Percentiles rank a stretch among this genome's conserved stretches.
Evolutionary conservation across 345 rosid species (phyloP).

Genomic region (Hypericum perforatum): DNA sequence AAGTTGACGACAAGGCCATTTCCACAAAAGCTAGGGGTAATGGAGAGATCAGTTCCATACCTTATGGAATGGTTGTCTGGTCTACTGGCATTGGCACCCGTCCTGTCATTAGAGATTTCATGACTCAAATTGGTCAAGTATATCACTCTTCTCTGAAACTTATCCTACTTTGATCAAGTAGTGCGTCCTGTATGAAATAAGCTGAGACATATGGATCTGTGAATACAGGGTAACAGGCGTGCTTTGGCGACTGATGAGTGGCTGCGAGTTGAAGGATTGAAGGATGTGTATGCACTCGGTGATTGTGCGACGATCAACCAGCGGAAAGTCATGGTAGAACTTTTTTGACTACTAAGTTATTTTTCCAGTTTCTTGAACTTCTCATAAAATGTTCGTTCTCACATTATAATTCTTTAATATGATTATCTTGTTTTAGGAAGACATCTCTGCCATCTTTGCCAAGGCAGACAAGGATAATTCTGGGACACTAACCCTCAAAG

Average conservation of each 20-base stretch:
- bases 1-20: slow-evolving; percentile 69
- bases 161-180: slow-evolving; percentile 1
- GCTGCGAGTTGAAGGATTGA: slow-evolving; percentile 77
- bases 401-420: background rate
- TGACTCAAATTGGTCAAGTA: slow-evolving; percentile 95
- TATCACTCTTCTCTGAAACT: slow-evolving; percentile 7
- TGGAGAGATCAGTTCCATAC: slow-evolving; percentile 48
- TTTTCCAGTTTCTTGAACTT: background rate
- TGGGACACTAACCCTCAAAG: slow-evolving; percentile 71
- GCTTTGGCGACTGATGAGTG: slow-evolving; percentile 96
- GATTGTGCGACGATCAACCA: slow-evolving; percentile 98
- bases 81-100: slow-evolving; percentile 95
- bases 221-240: slow-evolving; percentile 61
- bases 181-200: background rate
- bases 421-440: slow-evolving; percentile 39
- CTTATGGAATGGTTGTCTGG: slow-evolving; percentile 97
- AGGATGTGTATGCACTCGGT: slow-evolving; percentile 76
- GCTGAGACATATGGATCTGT: background rate
- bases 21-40: slow-evolving; percentile 59
- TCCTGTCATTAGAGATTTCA: slow-evolving; percentile 73
- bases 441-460: slow-evolving; percentile 59
- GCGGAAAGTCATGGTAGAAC: slow-evolving; percentile 87
- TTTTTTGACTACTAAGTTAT: background rate
- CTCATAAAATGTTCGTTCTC: too few relatives aligned
- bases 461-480: slow-evolving; percentile 92